Evolutionary conservation across 2,329 filamentous ascomycete species (phyloP).

Genomic region (Neobulgaria alba): DNA sequence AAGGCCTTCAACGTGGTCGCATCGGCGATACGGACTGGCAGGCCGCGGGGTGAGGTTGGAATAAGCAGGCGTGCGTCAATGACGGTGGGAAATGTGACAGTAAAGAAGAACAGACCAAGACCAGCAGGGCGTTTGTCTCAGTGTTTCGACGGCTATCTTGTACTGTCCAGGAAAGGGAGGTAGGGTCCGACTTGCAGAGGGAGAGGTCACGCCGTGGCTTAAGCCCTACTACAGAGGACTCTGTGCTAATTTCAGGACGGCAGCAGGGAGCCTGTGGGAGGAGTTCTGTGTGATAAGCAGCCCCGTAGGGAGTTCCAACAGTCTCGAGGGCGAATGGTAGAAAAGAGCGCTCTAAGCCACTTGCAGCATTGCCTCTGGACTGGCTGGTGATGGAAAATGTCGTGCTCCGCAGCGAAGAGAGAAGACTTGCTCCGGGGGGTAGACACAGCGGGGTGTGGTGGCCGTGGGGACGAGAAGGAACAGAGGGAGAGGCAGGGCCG

Average conservation of each 20-base stretch:
- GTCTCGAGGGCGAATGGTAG: conserved; percentile 20
- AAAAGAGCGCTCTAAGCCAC: conserved; percentile 20
- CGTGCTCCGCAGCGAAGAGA: conserved; percentile 3
- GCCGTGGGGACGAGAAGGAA: not conserved
- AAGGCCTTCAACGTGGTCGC: conserved; percentile 8
- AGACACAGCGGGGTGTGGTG: too few relatives aligned
- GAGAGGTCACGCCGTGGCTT: conserved; percentile 20
- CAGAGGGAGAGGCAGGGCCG: too few relatives aligned
- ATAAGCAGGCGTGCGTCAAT: conserved; percentile 19
- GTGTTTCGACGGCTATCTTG: conserved; percentile 16
- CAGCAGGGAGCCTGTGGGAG: conserved; percentile 19
- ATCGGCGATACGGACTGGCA: conserved; percentile 12
- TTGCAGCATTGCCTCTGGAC: conserved; percentile 18
- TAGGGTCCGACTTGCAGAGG: conserved; percentile 16
- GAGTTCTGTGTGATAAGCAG: conserved; percentile 20
- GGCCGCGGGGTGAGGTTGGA: conserved; percentile 14
- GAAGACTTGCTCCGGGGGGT: too few relatives aligned
- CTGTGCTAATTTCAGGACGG: conserved; percentile 24
- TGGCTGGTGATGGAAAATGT: conserved; percentile 6
- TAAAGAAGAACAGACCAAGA: conserved; percentile 14
- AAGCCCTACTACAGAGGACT: conserved; percentile 16
- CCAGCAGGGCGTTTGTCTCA: conserved; percentile 12
- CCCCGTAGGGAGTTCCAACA: conserved; percentile 20
- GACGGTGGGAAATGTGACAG: conserved; percentile 14
- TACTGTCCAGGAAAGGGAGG: conserved; percentile 16